Conservation (phyloP, 2,329 filamentous ascomycete species). For the Daldinia eschscholtzii region DNA sequence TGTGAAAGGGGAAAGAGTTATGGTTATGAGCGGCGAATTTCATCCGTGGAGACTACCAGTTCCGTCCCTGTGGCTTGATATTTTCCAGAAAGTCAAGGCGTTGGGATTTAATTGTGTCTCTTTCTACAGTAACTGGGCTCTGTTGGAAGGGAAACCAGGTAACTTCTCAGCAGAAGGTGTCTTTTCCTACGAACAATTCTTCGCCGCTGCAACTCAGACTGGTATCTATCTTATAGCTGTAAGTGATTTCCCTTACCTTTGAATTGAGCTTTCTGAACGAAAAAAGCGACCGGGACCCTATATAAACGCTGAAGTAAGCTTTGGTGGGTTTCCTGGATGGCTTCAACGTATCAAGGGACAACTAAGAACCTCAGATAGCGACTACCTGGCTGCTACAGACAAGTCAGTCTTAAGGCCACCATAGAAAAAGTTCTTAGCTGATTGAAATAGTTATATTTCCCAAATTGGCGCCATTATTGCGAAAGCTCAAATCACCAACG, state of each 20-base stretch:
- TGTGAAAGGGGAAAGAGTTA: conserved; percentile 72
- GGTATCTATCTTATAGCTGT: conserved; percentile 79
- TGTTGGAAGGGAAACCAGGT: conserved; percentile 79
- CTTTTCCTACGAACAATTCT: conserved; percentile 80
- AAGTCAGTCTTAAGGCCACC: conserved; percentile 50
- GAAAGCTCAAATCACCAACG: conserved; percentile 83
- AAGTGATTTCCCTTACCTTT: not conserved
- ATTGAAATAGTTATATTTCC: conserved; percentile 62
- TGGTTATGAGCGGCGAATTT: conserved; percentile 77
- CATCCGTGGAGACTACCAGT: conserved; percentile 69
- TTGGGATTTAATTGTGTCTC: conserved; percentile 84
- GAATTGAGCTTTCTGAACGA: conserved; percentile 11
- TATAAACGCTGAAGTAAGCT: conserved; percentile 80
- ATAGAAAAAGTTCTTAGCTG: conserved; percentile 5
- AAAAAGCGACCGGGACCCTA: conserved; percentile 72
- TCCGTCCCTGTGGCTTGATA: conserved; percentile 70
- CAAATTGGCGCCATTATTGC: conserved; percentile 76
- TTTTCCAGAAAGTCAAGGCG: conserved; percentile 87
- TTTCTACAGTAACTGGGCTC: conserved; percentile 83
- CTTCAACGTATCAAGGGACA: conserved; percentile 74
- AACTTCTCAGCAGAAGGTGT: conserved; percentile 78
- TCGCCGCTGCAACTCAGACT: conserved; percentile 77
- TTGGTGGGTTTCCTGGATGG: conserved; percentile 87
- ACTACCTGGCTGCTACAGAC: conserved; percentile 72
- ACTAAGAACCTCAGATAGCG: conserved; percentile 71